phyloP scores from a whole-genome alignment of 2,329 filamentous ascomycete species.

The Acephala macrosclerotiorum region DNA sequence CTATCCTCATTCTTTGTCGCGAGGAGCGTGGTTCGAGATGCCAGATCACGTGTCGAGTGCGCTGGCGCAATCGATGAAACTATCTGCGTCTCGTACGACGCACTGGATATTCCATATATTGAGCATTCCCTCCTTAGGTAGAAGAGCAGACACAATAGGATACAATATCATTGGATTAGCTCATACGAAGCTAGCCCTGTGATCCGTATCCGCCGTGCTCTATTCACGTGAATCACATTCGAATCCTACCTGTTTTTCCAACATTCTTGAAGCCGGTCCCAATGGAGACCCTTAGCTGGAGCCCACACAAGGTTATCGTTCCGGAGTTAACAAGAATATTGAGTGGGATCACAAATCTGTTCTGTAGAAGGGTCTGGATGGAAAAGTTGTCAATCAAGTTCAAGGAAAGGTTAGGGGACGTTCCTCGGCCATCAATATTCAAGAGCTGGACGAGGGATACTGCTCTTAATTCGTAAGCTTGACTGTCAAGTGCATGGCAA shows the following conservation, averaged over 20 bases:
- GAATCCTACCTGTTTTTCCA: too few species aligned
- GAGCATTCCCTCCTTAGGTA: too few species aligned
- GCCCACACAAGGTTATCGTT: conserved; percentile 10
- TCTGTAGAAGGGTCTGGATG: conserved; percentile 39
- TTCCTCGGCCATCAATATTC: conserved; percentile 48
- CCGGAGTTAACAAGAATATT: conserved; percentile 15
- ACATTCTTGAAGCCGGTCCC: conserved; percentile 48
- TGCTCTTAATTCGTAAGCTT: conserved; percentile 49
- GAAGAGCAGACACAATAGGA: too few species aligned
- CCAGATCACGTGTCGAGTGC: too few species aligned
- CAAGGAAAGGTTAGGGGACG: conserved; percentile 51
- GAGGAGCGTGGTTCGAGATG: too few species aligned
- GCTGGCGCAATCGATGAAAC: too few species aligned
- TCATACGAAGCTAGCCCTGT: too few species aligned
- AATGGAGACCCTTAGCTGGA: conserved; percentile 11
- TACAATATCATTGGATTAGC: too few species aligned
- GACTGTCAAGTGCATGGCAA: not conserved
- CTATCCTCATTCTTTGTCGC: conserved; percentile 48
- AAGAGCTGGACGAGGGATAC: conserved; percentile 31
- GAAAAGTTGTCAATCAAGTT: conserved; percentile 36
- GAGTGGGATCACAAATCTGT: conserved; percentile 47
- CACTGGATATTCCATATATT: too few species aligned
- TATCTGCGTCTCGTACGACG: too few species aligned
- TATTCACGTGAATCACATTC: too few species aligned
- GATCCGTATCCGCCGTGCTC: too few species aligned